Base-by-base conservation (phyloP, 2,329 filamentous ascomycete genomes). In the Fusarium setosum region DNA sequence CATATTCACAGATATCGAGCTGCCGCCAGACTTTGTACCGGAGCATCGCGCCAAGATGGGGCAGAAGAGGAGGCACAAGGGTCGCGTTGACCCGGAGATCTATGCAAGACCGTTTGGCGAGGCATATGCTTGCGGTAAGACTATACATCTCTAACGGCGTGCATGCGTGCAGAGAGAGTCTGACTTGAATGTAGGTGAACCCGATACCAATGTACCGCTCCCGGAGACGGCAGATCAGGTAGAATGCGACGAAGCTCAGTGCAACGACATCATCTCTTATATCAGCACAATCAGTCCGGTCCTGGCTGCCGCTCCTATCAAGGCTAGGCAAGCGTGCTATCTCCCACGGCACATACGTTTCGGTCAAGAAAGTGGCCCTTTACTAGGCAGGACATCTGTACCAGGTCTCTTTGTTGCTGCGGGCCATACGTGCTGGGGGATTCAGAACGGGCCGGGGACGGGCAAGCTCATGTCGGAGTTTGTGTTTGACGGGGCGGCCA, bases 351-450 rank as follows among this genome's bases (percentile, higher is more conserved):
- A 94, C 60, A 82, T 85, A 69, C 81, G 83, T 4, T 83, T 83
- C 51, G 87, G 89, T n/a, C 81, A 84, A 41, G 85, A 88, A 75
- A 80, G 79, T 34, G 89, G 88, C 0, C 95, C 96, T 6, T 77
- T 98, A 48, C 86, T 98, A 21, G 96, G 96, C 0, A 81, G 84
- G 52, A 94, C 94, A 8, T 85, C 86, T 3, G 87, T 90, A 0
- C 86, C 88, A 7, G 94, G 94, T 0, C 73, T 98, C 40, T 90
- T 91, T 76, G 83, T 98, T 60, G 96, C 96, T 1, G 86, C 93
- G 0, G 96, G 96, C 0, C 96, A 99, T 81, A 97, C 94, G 2
- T 98, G 95, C 80, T 99, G 96, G 96, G 96, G 96, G 0, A 97
- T 99, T 20, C 95, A 98, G 80, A 98, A 99, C 80, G 93, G 90